Evolutionary conservation across 306 rosid species (phyloP), one percentile per base, ranked within the genome.

Genomic region (Styphnolobium japonicum): DNA sequence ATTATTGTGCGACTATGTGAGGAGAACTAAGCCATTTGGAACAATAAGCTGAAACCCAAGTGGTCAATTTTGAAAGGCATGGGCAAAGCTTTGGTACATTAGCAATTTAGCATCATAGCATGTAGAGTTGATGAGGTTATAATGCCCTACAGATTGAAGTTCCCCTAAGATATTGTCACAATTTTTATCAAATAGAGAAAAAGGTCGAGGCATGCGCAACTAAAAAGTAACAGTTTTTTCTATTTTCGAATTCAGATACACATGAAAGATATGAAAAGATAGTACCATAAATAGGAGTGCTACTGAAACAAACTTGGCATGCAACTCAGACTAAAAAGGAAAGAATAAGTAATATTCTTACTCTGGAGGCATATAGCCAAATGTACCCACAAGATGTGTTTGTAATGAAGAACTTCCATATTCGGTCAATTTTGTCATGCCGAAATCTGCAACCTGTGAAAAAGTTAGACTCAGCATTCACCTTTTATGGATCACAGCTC

Each of bases 351-450:
- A 56, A 60, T 51, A 49, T 63, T 75, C 92, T 34, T 85, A 88
- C 97, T 92, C 94, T 3, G 93, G 94, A 56, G 97, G 85, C 94
- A 90, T 90, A 73, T 90, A 92, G 34, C 94, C 97, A 49, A 92
- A 92, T 22, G 94, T 90, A n/a, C 97, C 97, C 36, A 84, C 94
- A 45, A 90, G 93, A 80, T 89, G 92, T 4, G 94, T 82, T 25
- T 81, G 90, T 70, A 87, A 46, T 15, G 94, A 92, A 72, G 76
- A 42, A 64, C 83, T 88, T 53, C 89, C 93, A 66, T 82, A 84
- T 82, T 90, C 93, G 5, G 88, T 82, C 80, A 90, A 75, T 77
- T 79, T 88, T 66, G 97, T 45, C 19, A 90, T 82, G 43, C 97
- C 94, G 18, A 92, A 92, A 88, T 92, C 97, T 39, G 97, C 97